A percentile compares a stretch with the other conserved stretches of the same genome.
These are phyloP conservation scores for Tolypocladium sp. DNA, from an alignment of 2,329 filamentous ascomycete genomes.

Conservation along the genomic window DNA sequence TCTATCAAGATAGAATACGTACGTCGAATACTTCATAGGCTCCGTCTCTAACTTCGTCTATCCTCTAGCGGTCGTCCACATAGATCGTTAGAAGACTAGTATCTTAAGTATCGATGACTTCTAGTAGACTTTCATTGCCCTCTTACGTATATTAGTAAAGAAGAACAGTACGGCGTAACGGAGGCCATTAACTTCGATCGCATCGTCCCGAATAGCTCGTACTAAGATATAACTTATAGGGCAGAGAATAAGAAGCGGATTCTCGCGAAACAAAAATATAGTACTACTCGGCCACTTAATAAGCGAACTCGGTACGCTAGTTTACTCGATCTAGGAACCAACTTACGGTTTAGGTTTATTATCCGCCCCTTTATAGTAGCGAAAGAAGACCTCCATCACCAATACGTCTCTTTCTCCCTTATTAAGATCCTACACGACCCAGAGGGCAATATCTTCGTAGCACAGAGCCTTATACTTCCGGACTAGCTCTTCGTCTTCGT, in stretches of 20 bases:
- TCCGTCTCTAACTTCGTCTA: not conserved
- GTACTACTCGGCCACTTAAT: constrained; percentile 1
- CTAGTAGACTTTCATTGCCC: constrained; percentile 3
- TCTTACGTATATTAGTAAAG: constrained; percentile 1
- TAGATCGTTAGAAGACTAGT: not conserved
- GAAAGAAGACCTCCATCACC: constrained; percentile 5
- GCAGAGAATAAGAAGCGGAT: constrained; percentile 3
- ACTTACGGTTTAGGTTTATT: constrained; percentile 5
- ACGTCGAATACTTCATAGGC: not conserved
- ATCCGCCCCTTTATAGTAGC: constrained; percentile 4
- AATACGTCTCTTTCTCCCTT: constrained; percentile 2
- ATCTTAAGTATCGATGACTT: not conserved
- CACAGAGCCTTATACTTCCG: constrained; percentile 3
- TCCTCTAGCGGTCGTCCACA: not conserved
- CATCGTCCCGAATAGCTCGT: constrained; percentile 1
- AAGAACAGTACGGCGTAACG: constrained; percentile 1
- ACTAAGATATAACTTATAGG: constrained; percentile 4
- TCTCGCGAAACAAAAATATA: constrained; percentile 5
- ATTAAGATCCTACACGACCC: constrained; percentile 3
- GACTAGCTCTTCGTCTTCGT: not conserved
- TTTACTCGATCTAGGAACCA: not conserved
- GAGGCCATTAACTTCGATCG: constrained; percentile 1
- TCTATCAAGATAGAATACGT: not conserved
- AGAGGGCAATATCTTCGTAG: constrained; percentile 5
- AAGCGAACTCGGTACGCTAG: no score